Evolutionary conservation across 1,284 basidiomycete genomes (phyloP), one percentile per base, ranked within the genome.

Genomic region (Cryptococcus jaspeensis): DNA sequence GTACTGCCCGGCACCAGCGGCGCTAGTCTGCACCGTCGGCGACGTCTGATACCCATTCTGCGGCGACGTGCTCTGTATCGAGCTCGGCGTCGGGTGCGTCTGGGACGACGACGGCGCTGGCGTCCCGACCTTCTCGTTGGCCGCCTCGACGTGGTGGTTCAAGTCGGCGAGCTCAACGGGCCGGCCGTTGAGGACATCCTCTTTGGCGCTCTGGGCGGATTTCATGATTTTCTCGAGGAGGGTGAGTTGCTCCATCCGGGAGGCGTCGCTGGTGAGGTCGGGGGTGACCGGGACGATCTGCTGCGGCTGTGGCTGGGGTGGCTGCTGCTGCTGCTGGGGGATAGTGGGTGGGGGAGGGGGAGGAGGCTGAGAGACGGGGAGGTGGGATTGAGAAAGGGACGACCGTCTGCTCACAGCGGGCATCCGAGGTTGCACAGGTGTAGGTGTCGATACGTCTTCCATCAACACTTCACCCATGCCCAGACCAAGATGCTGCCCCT

Each of bases 181-280:
- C 45, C 71, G 58, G 4, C 74, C 74, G 6, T 68, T 61, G 4
- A 76, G 53, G 16, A 76, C 43, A 11, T 72, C 74, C 22, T 66
- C 64, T 40, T 67, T 71, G 3, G 73, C 73, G 18, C 53, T 66
- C 45, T 73, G 69, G 0, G 72, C 73, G 16, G 69, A 65, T 52
- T 55, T 67, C 18, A 74, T 65, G 43, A 76, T 76, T 43, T 64
- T 66, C 49, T 75, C 73, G 44, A 75, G 61, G 44, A 75, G 56
- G 3, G 63, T 65, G 38, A 74, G 50, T 60, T 72, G 67, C 23
- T 72, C 65, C 9, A 58, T 56, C 60, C 28, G 28, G 5, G 5
- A 4, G 5, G 66, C 63, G 39, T 71, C 70, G n/a, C 49, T 51
- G 2, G 64, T 51, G 50, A 66, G 62, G 11, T 64, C 67, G 7